Conservation (phyloP, 2,329 filamentous ascomycete genomes). For the Aureobasidium sp. region DNA sequence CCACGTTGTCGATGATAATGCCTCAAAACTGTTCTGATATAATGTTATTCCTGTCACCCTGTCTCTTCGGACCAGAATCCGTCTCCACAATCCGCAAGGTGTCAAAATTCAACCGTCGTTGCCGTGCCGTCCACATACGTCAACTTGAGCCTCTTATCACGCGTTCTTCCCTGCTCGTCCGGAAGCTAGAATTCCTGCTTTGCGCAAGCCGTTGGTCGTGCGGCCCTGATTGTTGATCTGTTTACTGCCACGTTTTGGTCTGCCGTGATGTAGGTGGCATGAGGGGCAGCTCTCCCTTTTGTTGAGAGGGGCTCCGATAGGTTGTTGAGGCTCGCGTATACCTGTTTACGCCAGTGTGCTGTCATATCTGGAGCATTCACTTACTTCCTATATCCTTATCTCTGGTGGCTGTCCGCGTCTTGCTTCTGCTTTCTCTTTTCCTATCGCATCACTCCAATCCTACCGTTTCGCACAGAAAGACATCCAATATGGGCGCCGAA, state of each 20-base stretch:
- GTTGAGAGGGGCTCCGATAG: neutral
- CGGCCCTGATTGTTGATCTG: neutral
- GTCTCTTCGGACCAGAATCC: neutral
- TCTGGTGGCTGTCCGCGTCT: neutral
- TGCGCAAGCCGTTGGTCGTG: neutral
- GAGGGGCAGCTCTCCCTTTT: neutral
- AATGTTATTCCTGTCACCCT: neutral
- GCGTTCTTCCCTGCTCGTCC: neutral
- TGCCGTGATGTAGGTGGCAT: neutral
- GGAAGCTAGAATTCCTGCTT: neutral
- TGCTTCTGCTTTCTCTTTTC: neutral
- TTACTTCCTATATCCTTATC: neutral
- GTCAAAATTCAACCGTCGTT: neutral
- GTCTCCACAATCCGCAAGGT: neutral
- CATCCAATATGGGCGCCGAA: conserved; percentile 16
- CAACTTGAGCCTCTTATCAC: neutral
- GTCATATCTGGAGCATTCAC: neutral
- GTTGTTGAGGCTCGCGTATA: neutral
- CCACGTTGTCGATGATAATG: neutral
- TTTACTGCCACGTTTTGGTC: neutral
- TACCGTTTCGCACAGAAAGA: too few species aligned
- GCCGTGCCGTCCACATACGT: neutral
- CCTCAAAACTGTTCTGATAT: neutral
- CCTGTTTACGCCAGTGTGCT: neutral
- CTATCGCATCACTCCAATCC: too few species aligned